Evolutionary conservation across 2,329 filamentous ascomycete genomes (phyloP).

Genomic region (Pyricularia grisea): DNA sequence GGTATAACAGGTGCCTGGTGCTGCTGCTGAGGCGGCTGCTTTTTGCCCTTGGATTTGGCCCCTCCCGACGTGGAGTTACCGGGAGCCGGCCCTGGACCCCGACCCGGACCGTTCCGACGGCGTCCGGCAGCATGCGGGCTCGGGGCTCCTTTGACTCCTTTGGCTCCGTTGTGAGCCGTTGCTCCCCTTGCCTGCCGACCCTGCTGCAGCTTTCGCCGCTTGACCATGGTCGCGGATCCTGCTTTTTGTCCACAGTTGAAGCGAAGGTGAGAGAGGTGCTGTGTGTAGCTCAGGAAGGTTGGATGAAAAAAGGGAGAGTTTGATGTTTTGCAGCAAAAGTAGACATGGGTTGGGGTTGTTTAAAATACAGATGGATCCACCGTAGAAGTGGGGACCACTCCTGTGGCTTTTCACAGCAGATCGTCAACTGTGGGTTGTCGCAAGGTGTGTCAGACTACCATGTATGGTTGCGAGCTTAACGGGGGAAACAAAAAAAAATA

Average conservation of each 20-base stretch:
- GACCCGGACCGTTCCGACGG: neutral
- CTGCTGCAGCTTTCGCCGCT: slow-evolving; percentile 3
- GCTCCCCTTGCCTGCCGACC: neutral
- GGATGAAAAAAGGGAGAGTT: neutral
- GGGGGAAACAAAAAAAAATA: no score
- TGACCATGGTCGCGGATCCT: neutral
- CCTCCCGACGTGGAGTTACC: neutral
- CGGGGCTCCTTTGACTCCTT: neutral
- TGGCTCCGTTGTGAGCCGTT: neutral
- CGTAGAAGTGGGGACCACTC: neutral
- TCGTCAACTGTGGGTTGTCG: neutral
- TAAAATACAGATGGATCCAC: neutral
- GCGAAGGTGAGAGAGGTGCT: neutral
- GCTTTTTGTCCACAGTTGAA: neutral
- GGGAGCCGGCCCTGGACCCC: neutral
- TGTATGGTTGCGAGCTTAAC: neutral
- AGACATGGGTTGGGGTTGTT: neutral
- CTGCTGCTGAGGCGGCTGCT: neutral
- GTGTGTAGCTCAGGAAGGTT: neutral
- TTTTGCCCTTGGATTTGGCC: neutral
- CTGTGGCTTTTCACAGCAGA: neutral
- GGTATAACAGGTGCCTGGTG: slow-evolving; percentile 45
- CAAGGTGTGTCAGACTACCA: neutral
- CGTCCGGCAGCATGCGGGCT: neutral
- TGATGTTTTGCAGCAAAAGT: neutral